These are phyloP conservation scores for Fusarium sp. DNA, from an alignment of 2,329 filamentous ascomycete genomes.

Conservation along the genomic window DNA sequence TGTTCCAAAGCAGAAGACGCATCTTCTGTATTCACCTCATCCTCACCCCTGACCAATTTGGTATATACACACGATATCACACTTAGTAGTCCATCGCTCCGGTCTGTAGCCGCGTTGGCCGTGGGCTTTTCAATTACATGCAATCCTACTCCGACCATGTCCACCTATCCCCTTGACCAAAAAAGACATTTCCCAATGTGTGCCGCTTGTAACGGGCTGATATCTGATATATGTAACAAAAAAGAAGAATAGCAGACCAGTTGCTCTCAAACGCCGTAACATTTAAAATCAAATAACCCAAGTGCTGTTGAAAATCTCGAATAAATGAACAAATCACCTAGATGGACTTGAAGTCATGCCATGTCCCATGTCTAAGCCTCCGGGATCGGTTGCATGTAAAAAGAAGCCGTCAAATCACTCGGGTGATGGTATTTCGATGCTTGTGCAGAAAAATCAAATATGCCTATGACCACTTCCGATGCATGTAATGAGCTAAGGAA, in stretches of 20 bases:
- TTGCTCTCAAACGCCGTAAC: slow-evolving; percentile 43
- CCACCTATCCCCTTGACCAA: slow-evolving; percentile 14
- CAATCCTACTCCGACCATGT: slow-evolving; percentile 27
- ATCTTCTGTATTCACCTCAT: slow-evolving; percentile 42
- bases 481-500: slow-evolving; percentile 19
- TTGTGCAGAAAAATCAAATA: slow-evolving; percentile 39
- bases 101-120: slow-evolving; percentile 22
- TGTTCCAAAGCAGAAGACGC: slow-evolving; percentile 34
- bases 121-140: slow-evolving; percentile 26
- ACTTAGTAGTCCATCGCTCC: slow-evolving; percentile 32
- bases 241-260: slow-evolving; percentile 24
- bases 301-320: slow-evolving; percentile 30
- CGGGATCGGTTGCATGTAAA: slow-evolving; percentile 27
- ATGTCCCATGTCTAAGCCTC: slow-evolving; percentile 14
- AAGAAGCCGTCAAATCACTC: slow-evolving; percentile 26
- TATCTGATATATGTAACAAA: slow-evolving; percentile 25
- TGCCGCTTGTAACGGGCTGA: slow-evolving; percentile 14
- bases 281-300: slow-evolving; percentile 26
- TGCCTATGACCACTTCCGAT: slow-evolving; percentile 23
- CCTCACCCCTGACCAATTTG: slow-evolving; percentile 37
- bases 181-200: slow-evolving; percentile 10
- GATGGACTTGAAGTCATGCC: slow-evolving; percentile 29
- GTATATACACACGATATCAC: slow-evolving; percentile 40
- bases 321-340: slow-evolving; percentile 34
- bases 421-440: slow-evolving; percentile 29